Percentiles rank a stretch among this genome's conserved stretches.
phyloP scores from a whole-genome alignment of 164 flowering plant genomes.

The Akebia trifoliata region DNA sequence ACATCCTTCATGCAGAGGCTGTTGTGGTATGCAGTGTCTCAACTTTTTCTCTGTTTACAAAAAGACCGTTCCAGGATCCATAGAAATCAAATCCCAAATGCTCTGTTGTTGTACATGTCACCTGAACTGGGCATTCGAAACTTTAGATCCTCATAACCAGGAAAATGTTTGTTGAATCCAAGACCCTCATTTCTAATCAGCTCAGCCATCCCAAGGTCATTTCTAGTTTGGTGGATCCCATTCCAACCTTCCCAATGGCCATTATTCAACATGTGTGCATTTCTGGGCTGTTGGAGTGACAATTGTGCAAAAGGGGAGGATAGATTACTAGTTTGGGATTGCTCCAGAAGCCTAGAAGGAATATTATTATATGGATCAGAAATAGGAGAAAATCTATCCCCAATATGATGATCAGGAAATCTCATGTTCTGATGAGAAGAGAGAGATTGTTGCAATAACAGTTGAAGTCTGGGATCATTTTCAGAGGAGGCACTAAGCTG shows the following conservation, averaged over 20 bases:
- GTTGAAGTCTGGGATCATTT: slow-evolving; percentile 62
- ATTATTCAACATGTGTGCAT: slow-evolving; percentile 40
- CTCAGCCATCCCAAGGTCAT: slow-evolving; percentile 42
- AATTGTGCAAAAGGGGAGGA: slow-evolving; percentile 50
- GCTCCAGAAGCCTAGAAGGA: slow-evolving; percentile 54
- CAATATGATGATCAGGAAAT: slow-evolving; percentile 32
- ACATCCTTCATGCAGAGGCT: too few relatives aligned
- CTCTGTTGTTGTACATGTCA: slow-evolving; percentile 66
- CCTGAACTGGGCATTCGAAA: slow-evolving; percentile 59
- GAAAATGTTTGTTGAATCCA: slow-evolving; percentile 43
- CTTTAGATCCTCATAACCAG: slow-evolving; percentile 55
- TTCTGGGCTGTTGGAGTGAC: slow-evolving; percentile 52
- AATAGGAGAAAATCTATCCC: slow-evolving; percentile 38
- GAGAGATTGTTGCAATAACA: slow-evolving; percentile 63
- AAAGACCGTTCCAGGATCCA: not conserved
- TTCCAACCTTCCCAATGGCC: slow-evolving; percentile 76
- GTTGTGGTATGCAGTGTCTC: slow-evolving; percentile 4
- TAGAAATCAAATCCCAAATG: slow-evolving; percentile 56
- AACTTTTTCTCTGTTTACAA: not conserved
- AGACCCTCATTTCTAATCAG: slow-evolving; percentile 58
- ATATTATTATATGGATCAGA: slow-evolving; percentile 43
- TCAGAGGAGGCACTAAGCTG: slow-evolving; percentile 40
- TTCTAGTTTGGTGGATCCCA: slow-evolving; percentile 49
- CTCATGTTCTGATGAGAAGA: slow-evolving; percentile 50
- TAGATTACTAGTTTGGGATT: slow-evolving; percentile 40